phyloP scores from a whole-genome alignment of 768 basidiomycete genomes.

The Suillus ampliporus region DNA sequence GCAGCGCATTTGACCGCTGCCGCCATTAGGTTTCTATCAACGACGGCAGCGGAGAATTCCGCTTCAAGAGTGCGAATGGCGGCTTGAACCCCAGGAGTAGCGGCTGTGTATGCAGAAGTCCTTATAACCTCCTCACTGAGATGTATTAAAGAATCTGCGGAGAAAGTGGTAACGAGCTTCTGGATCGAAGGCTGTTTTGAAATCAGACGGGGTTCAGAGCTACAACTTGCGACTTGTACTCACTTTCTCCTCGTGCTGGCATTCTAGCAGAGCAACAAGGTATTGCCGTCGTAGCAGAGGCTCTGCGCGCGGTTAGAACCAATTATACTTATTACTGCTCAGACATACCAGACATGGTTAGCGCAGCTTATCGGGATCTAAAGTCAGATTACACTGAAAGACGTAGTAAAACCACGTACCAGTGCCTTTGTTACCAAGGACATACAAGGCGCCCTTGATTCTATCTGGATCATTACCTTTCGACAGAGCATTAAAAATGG shows the following conservation, averaged over 20 bases:
- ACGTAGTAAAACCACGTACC: conserved; percentile 44
- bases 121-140: conserved; percentile 69
- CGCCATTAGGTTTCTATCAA: conserved; percentile 49
- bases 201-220: not conserved
- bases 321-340: conserved; percentile 12
- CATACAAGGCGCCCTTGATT: conserved; percentile 93
- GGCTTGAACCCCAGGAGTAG: conserved; percentile 50
- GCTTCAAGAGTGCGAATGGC: conserved; percentile 53
- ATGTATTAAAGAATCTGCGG: conserved; percentile 63
- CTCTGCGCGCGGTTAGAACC: conserved; percentile 46
- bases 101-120: conserved; percentile 63
- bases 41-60: conserved; percentile 53
- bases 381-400: not conserved
- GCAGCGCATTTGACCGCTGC: conserved; percentile 49
- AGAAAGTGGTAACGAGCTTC: conserved; percentile 62
- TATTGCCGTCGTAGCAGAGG: conserved; percentile 60
- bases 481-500: conserved; percentile 61
- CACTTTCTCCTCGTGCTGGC: conserved; percentile 89
- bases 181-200: conserved; percentile 72
- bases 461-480: conserved; percentile 88
- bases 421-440: conserved; percentile 74
- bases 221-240: conserved; percentile 1
- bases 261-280: conserved; percentile 67
- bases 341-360: conserved; percentile 67
- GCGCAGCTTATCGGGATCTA: conserved; percentile 51